Evolutionary conservation across 257 asterid species (phyloP).

Genomic region (Lithospermum erythrorhizon): DNA sequence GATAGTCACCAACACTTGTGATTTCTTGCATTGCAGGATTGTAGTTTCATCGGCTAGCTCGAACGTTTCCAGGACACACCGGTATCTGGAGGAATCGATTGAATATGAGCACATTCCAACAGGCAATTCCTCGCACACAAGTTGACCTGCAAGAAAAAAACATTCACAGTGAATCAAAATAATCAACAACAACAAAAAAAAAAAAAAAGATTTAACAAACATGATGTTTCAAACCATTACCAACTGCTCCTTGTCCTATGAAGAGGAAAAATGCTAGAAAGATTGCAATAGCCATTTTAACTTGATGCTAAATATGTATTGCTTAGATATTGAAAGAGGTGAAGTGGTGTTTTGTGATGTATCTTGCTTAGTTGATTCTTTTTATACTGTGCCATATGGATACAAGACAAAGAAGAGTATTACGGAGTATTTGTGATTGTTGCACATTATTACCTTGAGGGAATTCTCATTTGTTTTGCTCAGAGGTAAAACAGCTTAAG

Average conservation of each 20-base stretch:
- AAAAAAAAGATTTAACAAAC: not conserved
- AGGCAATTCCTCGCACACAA: conserved; percentile 55
- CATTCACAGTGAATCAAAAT: not conserved
- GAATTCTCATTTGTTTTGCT: too few relatives aligned
- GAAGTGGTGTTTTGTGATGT: too few relatives aligned
- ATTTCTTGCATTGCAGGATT: conserved; percentile 45
- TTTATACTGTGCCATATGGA: too few relatives aligned
- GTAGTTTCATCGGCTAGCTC: conserved; percentile 16
- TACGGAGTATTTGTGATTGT: too few relatives aligned
- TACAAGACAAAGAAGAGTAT: too few relatives aligned
- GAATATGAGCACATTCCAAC: conserved; percentile 43
- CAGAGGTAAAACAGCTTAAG: too few relatives aligned
- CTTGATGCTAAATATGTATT: too few relatives aligned
- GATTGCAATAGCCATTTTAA: conserved; percentile 12
- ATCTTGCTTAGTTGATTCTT: too few relatives aligned
- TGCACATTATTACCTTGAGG: too few relatives aligned
- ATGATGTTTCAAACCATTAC: not conserved
- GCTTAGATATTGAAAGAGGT: too few relatives aligned
- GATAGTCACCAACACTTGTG: conserved; percentile 43
- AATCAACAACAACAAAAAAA: not conserved
- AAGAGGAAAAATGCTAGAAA: conserved; percentile 15
- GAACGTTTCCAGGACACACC: conserved; percentile 57
- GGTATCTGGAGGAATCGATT: conserved; percentile 48
- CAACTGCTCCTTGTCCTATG: conserved; percentile 18
- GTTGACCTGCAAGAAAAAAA: conserved; percentile 27